These are phyloP conservation scores for Geranomyces michiganensis DNA, from an alignment of 192 early-diverging fungal species.

Conservation along the genomic window DNA sequence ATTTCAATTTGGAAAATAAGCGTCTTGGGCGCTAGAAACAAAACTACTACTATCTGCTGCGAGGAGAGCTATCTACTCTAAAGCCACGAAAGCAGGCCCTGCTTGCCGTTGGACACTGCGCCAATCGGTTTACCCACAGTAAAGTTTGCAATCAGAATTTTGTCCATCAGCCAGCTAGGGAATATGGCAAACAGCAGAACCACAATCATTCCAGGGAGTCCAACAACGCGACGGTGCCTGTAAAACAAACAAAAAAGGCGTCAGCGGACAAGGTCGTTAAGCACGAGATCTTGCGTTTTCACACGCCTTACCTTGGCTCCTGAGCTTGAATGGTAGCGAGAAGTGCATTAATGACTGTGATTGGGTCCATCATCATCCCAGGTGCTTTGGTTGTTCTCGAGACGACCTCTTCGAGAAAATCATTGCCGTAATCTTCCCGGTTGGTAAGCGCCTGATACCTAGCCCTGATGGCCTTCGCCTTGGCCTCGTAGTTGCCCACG, in stretches of 20 bases:
- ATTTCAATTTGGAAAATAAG: too few relatives aligned
- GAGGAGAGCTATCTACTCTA: too few relatives aligned
- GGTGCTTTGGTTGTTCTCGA: not conserved
- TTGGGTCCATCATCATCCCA: conserved; percentile 4
- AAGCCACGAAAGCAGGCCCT: conserved; percentile 3
- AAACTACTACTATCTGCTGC: too few relatives aligned
- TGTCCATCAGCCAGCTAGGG: not conserved
- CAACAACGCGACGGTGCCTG: conserved; percentile 2
- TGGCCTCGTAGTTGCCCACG: conserved; percentile 7
- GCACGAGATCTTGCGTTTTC: too few relatives aligned
- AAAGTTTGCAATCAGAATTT: not conserved
- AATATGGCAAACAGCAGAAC: not conserved
- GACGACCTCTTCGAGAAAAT: not conserved
- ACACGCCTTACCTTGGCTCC: not conserved
- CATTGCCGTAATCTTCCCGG: conserved; percentile 3
- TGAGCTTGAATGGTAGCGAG: not conserved
- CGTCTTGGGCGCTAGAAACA: too few relatives aligned
- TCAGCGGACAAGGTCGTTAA: too few relatives aligned
- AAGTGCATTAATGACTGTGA: not conserved
- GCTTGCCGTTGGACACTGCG: not conserved
- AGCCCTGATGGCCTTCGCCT: not conserved
- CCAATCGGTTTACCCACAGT: not conserved
- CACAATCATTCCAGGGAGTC: not conserved
- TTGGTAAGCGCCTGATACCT: conserved; percentile 6
- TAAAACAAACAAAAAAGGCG: too few relatives aligned